phyloP scores from a whole-genome alignment of 2,329 filamentous ascomycete species.

The Davidsoniella australis region DNA sequence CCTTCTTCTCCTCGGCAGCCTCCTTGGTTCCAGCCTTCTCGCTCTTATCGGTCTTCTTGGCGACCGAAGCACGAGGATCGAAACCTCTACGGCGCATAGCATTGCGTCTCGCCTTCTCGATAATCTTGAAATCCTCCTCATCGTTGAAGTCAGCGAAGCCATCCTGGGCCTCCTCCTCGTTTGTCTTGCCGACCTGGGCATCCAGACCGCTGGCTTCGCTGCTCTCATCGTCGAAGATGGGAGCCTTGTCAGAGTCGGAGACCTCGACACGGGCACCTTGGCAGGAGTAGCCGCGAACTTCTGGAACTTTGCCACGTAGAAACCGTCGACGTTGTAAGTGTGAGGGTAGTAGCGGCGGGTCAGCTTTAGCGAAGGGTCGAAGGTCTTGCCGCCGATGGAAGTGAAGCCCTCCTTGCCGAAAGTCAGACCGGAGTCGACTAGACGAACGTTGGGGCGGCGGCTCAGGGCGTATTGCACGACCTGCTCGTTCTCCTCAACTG shows the following conservation, averaged over 20 bases:
- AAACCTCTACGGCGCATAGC: constrained; percentile 57
- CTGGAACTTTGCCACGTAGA: constrained; percentile 96
- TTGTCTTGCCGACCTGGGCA: constrained; percentile 5
- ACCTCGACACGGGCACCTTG: constrained; percentile 22
- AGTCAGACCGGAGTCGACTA: constrained; percentile 76
- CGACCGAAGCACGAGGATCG: constrained; percentile 39
- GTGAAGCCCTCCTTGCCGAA: constrained; percentile 92
- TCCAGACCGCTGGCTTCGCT: not conserved
- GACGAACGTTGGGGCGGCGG: constrained; percentile 81
- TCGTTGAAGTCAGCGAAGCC: constrained; percentile 61
- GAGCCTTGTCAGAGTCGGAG: constrained; percentile 25
- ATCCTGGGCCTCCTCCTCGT: constrained; percentile 22
- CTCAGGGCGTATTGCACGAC: constrained; percentile 87
- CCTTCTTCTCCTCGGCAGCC: constrained; percentile 1
- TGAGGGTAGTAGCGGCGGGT: constrained; percentile 81
- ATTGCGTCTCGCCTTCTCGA: constrained; percentile 56
- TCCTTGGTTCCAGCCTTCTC: constrained; percentile 1
- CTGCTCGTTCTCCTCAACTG: constrained; percentile 75
- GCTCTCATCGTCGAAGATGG: constrained; percentile 8
- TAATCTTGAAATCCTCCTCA: constrained; percentile 53
- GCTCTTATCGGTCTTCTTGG: constrained; percentile 14
- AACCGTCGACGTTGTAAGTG: constrained; percentile 88
- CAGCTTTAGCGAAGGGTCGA: constrained; percentile 68
- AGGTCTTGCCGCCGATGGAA: constrained; percentile 77
- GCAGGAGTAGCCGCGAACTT: constrained; percentile 56